These are phyloP conservation scores for Claviceps monticola DNA, from an alignment of 2,329 filamentous ascomycete species.

Conservation along the genomic window DNA sequence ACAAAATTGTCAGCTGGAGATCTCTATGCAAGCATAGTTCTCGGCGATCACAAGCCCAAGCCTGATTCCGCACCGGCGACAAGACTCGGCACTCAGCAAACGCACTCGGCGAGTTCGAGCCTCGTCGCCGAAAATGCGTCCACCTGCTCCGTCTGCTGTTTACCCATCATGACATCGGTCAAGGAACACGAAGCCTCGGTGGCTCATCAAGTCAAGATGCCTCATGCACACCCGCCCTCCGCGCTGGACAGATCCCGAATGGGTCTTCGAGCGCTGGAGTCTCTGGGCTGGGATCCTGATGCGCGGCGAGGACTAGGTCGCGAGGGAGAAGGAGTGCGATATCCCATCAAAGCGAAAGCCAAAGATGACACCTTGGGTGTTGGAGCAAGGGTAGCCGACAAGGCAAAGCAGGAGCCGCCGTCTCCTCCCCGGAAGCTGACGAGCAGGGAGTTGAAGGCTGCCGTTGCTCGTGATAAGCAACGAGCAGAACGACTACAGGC, in stretches of 20 bases:
- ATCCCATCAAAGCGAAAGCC: slow-evolving; percentile 56
- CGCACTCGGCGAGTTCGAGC: neutral
- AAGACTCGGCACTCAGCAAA: slow-evolving; percentile 7
- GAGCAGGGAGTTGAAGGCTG: slow-evolving; percentile 35
- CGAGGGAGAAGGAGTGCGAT: slow-evolving; percentile 55
- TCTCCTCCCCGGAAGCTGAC: slow-evolving; percentile 36
- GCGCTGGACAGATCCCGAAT: slow-evolving; percentile 56
- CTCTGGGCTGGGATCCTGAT: slow-evolving; percentile 65
- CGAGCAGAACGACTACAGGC: slow-evolving; percentile 50
- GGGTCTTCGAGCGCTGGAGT: slow-evolving; percentile 51
- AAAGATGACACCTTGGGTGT: slow-evolving; percentile 69
- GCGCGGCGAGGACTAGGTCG: slow-evolving; percentile 57
- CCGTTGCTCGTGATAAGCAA: slow-evolving; percentile 34
- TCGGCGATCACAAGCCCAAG: slow-evolving; percentile 25
- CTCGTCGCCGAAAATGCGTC: slow-evolving; percentile 2
- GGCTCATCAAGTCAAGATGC: slow-evolving; percentile 56
- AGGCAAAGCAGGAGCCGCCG: slow-evolving; percentile 27
- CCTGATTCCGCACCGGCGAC: slow-evolving; percentile 6
- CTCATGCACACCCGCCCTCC: slow-evolving; percentile 59
- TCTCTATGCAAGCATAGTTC: slow-evolving; percentile 52
- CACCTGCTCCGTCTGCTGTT: slow-evolving; percentile 23
- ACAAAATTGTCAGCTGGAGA: slow-evolving; percentile 32
- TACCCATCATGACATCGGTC: slow-evolving; percentile 18
- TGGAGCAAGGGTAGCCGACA: slow-evolving; percentile 32
- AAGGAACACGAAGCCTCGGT: slow-evolving; percentile 45